phyloP scores from a whole-genome alignment of 2,329 filamentous ascomycete species.

The Thelonectria discophora region DNA sequence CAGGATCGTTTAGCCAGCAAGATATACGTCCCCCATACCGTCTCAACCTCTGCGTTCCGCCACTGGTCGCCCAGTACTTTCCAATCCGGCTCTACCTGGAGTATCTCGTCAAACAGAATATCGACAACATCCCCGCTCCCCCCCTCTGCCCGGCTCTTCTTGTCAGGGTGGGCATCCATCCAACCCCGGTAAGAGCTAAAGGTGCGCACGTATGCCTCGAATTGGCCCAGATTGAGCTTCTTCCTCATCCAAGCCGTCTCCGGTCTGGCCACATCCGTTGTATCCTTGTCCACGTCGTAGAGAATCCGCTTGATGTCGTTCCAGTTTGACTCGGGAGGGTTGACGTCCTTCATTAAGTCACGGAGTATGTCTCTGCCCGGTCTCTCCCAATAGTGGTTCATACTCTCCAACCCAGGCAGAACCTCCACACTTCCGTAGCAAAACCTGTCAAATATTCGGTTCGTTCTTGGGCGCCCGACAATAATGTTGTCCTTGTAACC shows the following conservation, averaged over 20 bases:
- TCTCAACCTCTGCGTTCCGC: constrained; percentile 63
- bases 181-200: constrained; percentile 69
- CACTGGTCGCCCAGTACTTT: constrained; percentile 57
- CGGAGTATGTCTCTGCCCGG: constrained; percentile 66
- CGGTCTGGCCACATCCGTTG: constrained; percentile 45
- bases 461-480: constrained; percentile 61
- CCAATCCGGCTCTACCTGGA: constrained; percentile 63
- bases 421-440: constrained; percentile 61
- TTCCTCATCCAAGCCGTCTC: constrained; percentile 60
- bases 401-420: constrained; percentile 53
- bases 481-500: constrained; percentile 73
- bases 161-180: constrained; percentile 63
- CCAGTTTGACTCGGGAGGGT: constrained; percentile 62
- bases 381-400: constrained; percentile 70
- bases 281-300: constrained; percentile 63
- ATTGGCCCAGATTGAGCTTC: constrained; percentile 63
- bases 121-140: constrained; percentile 70
- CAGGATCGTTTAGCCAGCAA: constrained; percentile 55
- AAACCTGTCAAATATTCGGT: constrained; percentile 62
- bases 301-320: constrained; percentile 60
- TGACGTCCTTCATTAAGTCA: constrained; percentile 59
- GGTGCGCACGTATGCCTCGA: constrained; percentile 69
- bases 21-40: constrained; percentile 69
- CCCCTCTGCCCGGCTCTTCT: constrained; percentile 59
- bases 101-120: constrained; percentile 66